Evolutionary conservation across 2,329 filamentous ascomycete species (phyloP), one percentile per base, ranked within the genome.

Genomic region (Exophiala oligosperma): DNA sequence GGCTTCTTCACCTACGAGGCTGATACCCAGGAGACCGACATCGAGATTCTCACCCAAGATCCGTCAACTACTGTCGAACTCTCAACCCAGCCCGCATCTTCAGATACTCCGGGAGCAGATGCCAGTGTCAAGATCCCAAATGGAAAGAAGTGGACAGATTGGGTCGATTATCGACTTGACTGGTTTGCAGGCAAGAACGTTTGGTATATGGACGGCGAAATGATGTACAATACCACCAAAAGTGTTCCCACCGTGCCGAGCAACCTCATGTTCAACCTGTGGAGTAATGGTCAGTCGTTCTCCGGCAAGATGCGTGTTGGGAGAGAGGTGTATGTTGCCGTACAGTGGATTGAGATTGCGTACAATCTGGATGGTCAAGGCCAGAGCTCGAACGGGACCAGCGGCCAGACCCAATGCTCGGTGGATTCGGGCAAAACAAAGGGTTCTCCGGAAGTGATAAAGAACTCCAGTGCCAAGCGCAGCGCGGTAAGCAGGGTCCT

Each of bases 11-110:
- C 78, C 11, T 82, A 79, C 60, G 72, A 70, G 57, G 72, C 78
- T 41, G 71, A 75, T 49, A 69, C 63, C 29, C 78, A 78, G 63
- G 80, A 83, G 65, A 78, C 76, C 0, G 80, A 83, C 61, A 78
- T 83, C 59, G 80, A 83, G 68, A 79, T 83, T 58, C 68, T 82
- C 9, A 82, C 80, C 1, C 3, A 67, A 4, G 79, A 81, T 53
- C 73, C 76, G 1, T 69, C 67, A 1, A 69, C 72, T 55, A 73
- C 71, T 2, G 73, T 80, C 3, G 76, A 74, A 35, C 76, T 74
- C 49, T 69, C 73, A 14, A 77, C 76, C 54, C 76, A 77, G 57
- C 74, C 75, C 1, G 74, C 75, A 56, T 76, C 75, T 56, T 71
- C 76, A 56, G 64, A 67, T 37, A 72, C 76, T 24, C 71, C 71